A percentile compares a stretch with the other conserved stretches of the same genome.
Conservation (phyloP, 192 early-diverging fungal genomes). For the Coemansia sp. region DNA sequence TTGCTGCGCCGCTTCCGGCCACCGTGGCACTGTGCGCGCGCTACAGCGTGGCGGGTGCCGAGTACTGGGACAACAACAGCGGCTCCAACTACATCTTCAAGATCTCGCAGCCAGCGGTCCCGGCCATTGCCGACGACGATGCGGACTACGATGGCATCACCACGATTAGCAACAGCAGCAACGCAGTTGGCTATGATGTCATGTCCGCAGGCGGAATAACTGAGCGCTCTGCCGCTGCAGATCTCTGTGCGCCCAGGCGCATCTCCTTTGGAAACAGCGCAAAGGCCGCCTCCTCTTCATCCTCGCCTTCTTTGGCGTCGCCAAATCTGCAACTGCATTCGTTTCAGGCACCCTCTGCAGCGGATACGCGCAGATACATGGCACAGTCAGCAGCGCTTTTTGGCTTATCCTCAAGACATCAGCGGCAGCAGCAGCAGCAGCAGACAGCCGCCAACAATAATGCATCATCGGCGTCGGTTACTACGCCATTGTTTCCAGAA, state of each 20-base stretch:
- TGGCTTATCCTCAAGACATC: constrained; percentile 8
- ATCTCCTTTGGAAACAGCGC: constrained; percentile 27
- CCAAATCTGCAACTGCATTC: not conserved
- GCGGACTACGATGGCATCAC: constrained; percentile 22
- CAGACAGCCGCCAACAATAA: not conserved
- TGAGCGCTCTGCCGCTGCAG: not conserved
- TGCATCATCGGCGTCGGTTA: not conserved
- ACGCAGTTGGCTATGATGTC: not conserved
- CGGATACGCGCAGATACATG: constrained; percentile 53
- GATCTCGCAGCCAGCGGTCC: constrained; percentile 31
- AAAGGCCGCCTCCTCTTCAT: not conserved
- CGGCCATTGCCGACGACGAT: constrained; percentile 49
- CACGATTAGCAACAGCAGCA: not conserved
- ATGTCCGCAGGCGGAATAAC: not conserved
- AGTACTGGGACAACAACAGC: constrained; percentile 95
- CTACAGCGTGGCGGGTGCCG: constrained; percentile 68
- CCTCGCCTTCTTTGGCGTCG: not conserved
- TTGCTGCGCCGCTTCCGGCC: constrained; percentile 26
- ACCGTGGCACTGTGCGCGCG: constrained; percentile 64
- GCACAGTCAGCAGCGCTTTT: constrained; percentile 50
- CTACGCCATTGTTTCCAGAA: not conserved
- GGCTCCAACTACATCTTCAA: constrained; percentile 80
- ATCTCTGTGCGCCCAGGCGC: constrained; percentile 30
- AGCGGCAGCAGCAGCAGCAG: not conserved
- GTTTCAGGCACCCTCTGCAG: constrained; percentile 25